A percentile compares a stretch with the other conserved stretches of the same genome.
phyloP scores from a whole-genome alignment of 1,284 basidiomycete species.

The Papiliotrema terrestris region DNA sequence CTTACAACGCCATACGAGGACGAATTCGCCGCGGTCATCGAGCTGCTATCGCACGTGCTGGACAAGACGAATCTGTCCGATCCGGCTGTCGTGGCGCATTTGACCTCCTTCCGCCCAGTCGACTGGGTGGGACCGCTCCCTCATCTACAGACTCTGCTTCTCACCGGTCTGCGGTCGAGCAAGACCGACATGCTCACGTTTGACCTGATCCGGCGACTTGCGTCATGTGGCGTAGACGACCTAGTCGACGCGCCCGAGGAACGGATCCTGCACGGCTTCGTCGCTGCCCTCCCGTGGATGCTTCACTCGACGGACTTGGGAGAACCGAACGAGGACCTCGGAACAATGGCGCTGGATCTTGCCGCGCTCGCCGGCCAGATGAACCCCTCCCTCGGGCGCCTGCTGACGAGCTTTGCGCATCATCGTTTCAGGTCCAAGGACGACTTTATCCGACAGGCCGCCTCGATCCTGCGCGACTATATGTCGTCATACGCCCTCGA shows the following conservation, averaged over 20 bases:
- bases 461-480: constrained; percentile 77
- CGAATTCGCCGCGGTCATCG: constrained; percentile 71
- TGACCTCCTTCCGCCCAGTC: constrained; percentile 65
- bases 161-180: constrained; percentile 78
- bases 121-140: constrained; percentile 66
- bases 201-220: constrained; percentile 63
- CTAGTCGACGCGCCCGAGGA: constrained; percentile 70
- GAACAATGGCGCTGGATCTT: constrained; percentile 72
- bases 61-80: constrained; percentile 71
- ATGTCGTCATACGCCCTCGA: constrained; percentile 61
- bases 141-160: constrained; percentile 68
- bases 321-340: constrained; percentile 60
- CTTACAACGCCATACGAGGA: constrained; percentile 76
- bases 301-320: constrained; percentile 71
- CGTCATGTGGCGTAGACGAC: constrained; percentile 61
- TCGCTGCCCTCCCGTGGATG: constrained; percentile 83
- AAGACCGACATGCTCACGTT: constrained; percentile 67
- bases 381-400: constrained; percentile 69
- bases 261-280: constrained; percentile 78
- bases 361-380: constrained; percentile 71
- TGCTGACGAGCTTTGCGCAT: constrained; percentile 85
- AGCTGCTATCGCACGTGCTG: constrained; percentile 67
- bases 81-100: constrained; percentile 58
- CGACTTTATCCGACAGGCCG: constrained; percentile 87
- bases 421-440: constrained; percentile 86